Base-by-base conservation (phyloP, 139 green algal species). In the Mesotaenium endlicherianum region DNA sequence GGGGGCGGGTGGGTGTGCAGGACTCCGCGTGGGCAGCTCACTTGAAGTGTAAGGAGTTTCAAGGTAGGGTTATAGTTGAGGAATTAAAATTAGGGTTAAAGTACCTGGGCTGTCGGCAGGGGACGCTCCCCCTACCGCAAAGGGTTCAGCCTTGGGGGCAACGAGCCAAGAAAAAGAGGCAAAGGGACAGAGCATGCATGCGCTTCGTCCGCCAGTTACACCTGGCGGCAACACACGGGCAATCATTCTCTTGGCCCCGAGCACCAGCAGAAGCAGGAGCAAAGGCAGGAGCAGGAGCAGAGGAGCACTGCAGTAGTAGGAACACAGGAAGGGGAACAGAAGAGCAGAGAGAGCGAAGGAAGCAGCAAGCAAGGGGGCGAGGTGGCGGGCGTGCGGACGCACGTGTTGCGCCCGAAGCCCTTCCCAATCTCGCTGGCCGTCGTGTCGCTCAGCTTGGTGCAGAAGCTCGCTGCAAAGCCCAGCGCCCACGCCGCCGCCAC, bases 371-470 rank as follows among this genome's bases (percentile, higher is more conserved):
- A 80, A 74, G 47, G 67, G 71, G 47, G 11, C 8, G 71, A 80
- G 71, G 71, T 26, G 47, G 71, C 6, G 71, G 71, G 8, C 76
- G 71, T 8, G 14, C 39, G 1, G 20, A 59, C 82, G 59, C 60
- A 88, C 83, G 96, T 97, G 0, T 93, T 98, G 45, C 92, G 92
- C 2, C 96, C 96, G 75, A 97, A 98, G 1, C 81, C 94, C 91
- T 99, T 99, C 40, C 96, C 96, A 6, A 99, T 89, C 85, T 99
- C 96, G 30, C 91, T 96, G 3, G 93, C 95, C 3, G 94, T 92
- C 26, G 96, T 99, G 89, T 99, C 96, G 0, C 92, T 94, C 1
- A 99, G 90, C 87, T 98, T 98, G 36, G 75, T 91, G 39, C 88
- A 90, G 82, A 97, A 95, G 78, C 87, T 94, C 5, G 94, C 94